These are phyloP conservation scores for Artemisia annua DNA, from an alignment of 129 eudicot genomes.

Conservation along the genomic window DNA sequence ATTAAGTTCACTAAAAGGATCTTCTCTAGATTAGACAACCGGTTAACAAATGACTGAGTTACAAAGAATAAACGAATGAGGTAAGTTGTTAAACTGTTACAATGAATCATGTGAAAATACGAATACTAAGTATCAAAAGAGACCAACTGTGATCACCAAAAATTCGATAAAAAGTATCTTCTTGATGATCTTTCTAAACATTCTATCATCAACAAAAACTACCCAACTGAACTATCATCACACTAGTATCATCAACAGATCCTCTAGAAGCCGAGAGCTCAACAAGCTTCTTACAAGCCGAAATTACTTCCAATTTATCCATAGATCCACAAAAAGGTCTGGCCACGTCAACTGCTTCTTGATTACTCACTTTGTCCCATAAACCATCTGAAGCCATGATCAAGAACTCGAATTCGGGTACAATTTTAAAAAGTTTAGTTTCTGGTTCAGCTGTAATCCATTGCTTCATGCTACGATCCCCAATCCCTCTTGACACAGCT, in stretches of 20 bases:
- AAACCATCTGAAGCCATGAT: constrained; percentile 96
- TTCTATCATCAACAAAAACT: constrained; percentile 43
- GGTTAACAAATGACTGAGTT: constrained; percentile 10
- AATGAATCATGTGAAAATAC: constrained; percentile 25
- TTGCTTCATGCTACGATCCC: constrained; percentile 75
- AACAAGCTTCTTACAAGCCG: constrained; percentile 71
- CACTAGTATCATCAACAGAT: constrained; percentile 78
- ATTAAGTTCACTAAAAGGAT: no score
- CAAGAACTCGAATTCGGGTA: constrained; percentile 66
- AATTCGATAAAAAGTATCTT: constrained; percentile 15
- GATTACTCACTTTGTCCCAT: constrained; percentile 97
- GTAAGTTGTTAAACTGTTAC: constrained; percentile 11
- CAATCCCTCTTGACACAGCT: constrained; percentile 91
- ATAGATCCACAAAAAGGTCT: constrained; percentile 46
- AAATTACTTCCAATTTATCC: constrained; percentile 39
- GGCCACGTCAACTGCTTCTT: constrained; percentile 83
- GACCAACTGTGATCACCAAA: constrained; percentile 23
- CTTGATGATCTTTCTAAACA: constrained; percentile 21
- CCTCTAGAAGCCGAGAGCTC: constrained; percentile 81
- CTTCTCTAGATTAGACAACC: no score
- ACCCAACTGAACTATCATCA: constrained; percentile 69
- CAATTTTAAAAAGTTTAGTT: constrained; percentile 48
- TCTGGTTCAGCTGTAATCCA: constrained; percentile 95
- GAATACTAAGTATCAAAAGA: constrained; percentile 7
- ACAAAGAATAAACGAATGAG: constrained; percentile 22